These are phyloP conservation scores for Emydomyces testavorans DNA, from an alignment of 2,329 filamentous ascomycete species.

Conservation along the genomic window DNA sequence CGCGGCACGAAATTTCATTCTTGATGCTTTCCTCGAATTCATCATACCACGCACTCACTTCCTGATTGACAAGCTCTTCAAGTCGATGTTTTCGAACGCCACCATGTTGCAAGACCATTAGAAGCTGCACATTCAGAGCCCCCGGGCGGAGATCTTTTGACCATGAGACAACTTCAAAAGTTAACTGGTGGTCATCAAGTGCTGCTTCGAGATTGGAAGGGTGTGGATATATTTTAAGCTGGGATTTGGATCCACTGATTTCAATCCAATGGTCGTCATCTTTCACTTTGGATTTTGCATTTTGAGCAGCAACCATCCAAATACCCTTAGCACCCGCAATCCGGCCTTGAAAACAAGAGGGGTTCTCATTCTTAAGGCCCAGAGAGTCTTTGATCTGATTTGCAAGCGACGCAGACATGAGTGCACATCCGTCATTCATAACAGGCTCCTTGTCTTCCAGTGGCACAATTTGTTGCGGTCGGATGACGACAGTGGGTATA, in stretches of 20 bases:
- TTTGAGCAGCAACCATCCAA: constrained; percentile 44
- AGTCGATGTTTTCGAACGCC: constrained; percentile 37
- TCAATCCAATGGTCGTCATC: constrained; percentile 44
- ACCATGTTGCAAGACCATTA: constrained; percentile 45
- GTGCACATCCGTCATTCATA: constrained; percentile 44
- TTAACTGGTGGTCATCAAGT: constrained; percentile 36
- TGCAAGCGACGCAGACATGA: constrained; percentile 44
- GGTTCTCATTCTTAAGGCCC: constrained; percentile 29
- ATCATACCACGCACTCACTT: constrained; percentile 28
- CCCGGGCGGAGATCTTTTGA: constrained; percentile 36
- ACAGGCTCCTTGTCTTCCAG: constrained; percentile 25
- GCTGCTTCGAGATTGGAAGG: constrained; percentile 23
- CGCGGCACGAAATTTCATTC: constrained; percentile 26
- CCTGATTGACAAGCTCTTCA: constrained; percentile 30
- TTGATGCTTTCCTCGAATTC: constrained; percentile 30
- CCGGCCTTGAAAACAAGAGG: constrained; percentile 46
- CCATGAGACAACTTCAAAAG: constrained; percentile 45
- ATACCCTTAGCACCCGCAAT: constrained; percentile 51
- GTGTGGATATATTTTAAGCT: constrained; percentile 45
- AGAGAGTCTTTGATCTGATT: constrained; percentile 36
- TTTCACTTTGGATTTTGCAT: constrained; percentile 19
- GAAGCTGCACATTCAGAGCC: constrained; percentile 43
- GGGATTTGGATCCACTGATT: constrained; percentile 47
- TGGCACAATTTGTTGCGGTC: constrained; percentile 26
- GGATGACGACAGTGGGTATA: constrained; percentile 29